Base-by-base conservation (phyloP, 768 basidiomycete species). In the Chiua virens region DNA sequence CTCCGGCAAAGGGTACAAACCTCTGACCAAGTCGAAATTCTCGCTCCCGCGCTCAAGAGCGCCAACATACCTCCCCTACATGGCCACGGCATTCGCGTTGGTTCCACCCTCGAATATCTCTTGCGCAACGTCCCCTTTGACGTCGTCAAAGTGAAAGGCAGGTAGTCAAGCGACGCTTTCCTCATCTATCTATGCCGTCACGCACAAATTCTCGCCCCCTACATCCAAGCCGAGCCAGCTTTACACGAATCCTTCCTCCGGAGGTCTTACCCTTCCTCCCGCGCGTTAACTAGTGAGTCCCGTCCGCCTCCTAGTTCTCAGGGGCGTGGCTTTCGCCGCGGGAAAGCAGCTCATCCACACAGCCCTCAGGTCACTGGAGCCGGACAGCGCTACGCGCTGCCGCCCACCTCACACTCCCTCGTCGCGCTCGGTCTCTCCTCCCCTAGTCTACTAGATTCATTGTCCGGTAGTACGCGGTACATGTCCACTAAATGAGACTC, bases 91-190 rank as follows among this genome's bases (percentile, higher is more conserved):
- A 55, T 67, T 6, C 59, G 61, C 42, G 66, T 69, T 8, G 65
- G 70, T 0, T 50, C 65, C 1, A 73, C 71, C 0, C 56, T 76
- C 0, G 68, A 72, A n/a, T n/a, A n/a, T n/a, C n/a, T n/a, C n/a
- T n/a, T n/a, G n/a, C n/a, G n/a, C n/a, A n/a, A n/a, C n/a, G 45
- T 75, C 73, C 52, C 72, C 8, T 71, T 77, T 37, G 28, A 28
- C 10, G 28, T 28, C 4, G 28, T 28, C 28, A 28, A 28, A 8
- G 28, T 28, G 10, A 28, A 62, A 21, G 71, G 74, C 0, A 42
- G 67, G 0, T 77, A 74, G 75, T 50, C 57, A 1, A 69, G 71
- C 37, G 65, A 74, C 9, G 63, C 69, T 3, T 76, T 71, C 53
- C 35, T 52, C 1, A 5, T 59, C 0, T 70, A 72, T 45, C 54